These are phyloP conservation scores for Populus alba DNA, from an alignment of 345 rosid species.

Conservation along the genomic window DNA sequence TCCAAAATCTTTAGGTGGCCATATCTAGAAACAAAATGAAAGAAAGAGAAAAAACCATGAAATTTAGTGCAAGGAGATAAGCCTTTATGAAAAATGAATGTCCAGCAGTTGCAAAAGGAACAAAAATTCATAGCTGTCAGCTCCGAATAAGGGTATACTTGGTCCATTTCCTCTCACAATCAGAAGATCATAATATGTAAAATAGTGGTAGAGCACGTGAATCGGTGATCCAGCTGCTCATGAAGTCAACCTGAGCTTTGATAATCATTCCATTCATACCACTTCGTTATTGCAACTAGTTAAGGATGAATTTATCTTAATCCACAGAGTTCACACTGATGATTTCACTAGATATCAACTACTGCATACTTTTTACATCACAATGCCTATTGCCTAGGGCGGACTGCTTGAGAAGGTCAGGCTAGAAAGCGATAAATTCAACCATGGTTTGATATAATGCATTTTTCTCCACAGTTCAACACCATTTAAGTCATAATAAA, in stretches of 20 bases:
- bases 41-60: not conserved
- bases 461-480: not conserved
- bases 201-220: not conserved
- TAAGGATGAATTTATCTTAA: not conserved
- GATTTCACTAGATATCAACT: not conserved
- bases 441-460: not conserved
- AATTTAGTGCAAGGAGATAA: not conserved
- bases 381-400: not conserved
- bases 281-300: not conserved
- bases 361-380: not conserved
- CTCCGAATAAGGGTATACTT: not conserved
- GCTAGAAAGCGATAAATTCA: not conserved
- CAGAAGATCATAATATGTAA: not conserved
- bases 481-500: not conserved
- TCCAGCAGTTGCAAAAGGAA: not conserved
- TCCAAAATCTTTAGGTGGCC: constrained; percentile 61
- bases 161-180: not conserved
- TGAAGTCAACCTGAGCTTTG: not conserved
- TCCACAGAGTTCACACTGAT: no score
- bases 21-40: constrained; percentile 33
- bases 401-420: not conserved
- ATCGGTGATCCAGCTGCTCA: not conserved
- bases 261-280: not conserved
- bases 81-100: not conserved
- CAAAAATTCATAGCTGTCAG: not conserved